Evolutionary conservation across 2,329 filamentous ascomycete genomes (phyloP).

Genomic region (Aureobasidium sp.): DNA sequence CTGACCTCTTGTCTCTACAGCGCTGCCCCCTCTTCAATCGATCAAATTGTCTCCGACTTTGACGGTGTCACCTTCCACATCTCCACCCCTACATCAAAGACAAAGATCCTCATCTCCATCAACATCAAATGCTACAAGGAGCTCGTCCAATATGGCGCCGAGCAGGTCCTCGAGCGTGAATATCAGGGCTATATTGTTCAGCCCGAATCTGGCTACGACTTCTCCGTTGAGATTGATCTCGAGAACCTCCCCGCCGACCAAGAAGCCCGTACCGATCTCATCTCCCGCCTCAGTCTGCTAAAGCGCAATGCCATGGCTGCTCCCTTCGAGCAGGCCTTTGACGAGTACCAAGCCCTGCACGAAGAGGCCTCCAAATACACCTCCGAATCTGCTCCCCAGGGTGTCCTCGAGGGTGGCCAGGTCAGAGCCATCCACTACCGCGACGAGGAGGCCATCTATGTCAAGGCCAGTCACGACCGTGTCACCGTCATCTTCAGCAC

Average conservation of each 20-base stretch:
- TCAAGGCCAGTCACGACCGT: conserved; percentile 94
- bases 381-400: conserved; percentile 87
- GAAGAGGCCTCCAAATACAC: conserved; percentile 90
- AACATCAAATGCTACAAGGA: conserved; percentile 92
- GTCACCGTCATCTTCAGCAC: conserved; percentile 99
- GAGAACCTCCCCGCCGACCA: conserved; percentile 76
- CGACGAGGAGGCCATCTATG: conserved; percentile 97
- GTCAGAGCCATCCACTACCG: conserved; percentile 97
- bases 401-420: conserved; percentile 77
- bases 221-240: conserved; percentile 83
- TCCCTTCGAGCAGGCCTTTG: conserved; percentile 93
- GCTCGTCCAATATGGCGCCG: conserved; percentile 84
- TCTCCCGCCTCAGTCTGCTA: conserved; percentile 77
- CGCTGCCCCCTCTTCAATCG: conserved; percentile 77
- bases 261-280: conserved; percentile 77
- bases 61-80: conserved; percentile 98
- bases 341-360: conserved; percentile 77
- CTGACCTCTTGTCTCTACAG: conserved; percentile 38
- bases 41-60: conserved; percentile 98
- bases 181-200: conserved; percentile 86
- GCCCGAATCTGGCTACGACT: conserved; percentile 89
- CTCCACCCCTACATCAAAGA: conserved; percentile 88
- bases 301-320: conserved; percentile 99
- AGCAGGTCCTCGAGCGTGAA: conserved; percentile 84
- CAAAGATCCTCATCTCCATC: conserved; percentile 89